A percentile compares a stretch with the other conserved stretches of the same genome.
These are phyloP conservation scores for Iris macrosiphon DNA, from an alignment of 106 monocot genomes.

Conservation along the genomic window DNA sequence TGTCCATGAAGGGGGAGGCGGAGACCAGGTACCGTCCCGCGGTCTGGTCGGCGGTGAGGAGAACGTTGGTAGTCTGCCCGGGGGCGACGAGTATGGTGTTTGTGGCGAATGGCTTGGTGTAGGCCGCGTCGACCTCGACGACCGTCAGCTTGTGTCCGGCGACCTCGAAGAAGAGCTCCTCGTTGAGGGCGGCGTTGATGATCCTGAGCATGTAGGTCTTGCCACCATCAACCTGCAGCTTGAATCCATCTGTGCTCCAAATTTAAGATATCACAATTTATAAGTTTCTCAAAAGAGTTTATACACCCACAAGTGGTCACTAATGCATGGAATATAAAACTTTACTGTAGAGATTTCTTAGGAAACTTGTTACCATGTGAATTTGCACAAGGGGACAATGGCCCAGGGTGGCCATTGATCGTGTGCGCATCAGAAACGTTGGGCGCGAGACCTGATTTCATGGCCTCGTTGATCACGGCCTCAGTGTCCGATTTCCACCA, in stretches of 20 bases:
- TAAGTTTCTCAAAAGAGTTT: too few species aligned
- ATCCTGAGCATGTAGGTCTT: constrained; percentile 42
- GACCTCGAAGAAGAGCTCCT: constrained; percentile 41
- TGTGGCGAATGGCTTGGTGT: constrained; percentile 51
- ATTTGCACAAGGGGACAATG: constrained; percentile 13
- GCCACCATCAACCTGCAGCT: constrained; percentile 20
- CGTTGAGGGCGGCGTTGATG: constrained; percentile 42
- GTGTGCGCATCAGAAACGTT: constrained; percentile 39
- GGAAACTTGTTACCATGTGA: constrained; percentile 15
- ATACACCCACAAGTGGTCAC: too few species aligned
- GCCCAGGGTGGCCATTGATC: constrained; percentile 40
- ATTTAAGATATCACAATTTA: too few species aligned
- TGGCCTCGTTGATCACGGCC: constrained; percentile 29
- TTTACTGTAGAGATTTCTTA: too few species aligned
- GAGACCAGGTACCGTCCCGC: constrained; percentile 33
- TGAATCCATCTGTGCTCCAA: constrained; percentile 29
- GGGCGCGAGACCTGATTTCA: constrained; percentile 18
- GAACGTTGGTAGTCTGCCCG: constrained; percentile 63
- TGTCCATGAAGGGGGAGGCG: constrained; percentile 42
- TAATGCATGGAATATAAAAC: too few species aligned
- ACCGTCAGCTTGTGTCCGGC: constrained; percentile 34
- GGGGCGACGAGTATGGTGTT: constrained; percentile 39
- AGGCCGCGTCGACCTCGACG: constrained; percentile 45
- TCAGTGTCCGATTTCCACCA: constrained; percentile 48
- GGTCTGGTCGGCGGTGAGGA: constrained; percentile 29